Conservation (phyloP, 2,329 filamentous ascomycete species). For the Elsinoe ampelina region DNA sequence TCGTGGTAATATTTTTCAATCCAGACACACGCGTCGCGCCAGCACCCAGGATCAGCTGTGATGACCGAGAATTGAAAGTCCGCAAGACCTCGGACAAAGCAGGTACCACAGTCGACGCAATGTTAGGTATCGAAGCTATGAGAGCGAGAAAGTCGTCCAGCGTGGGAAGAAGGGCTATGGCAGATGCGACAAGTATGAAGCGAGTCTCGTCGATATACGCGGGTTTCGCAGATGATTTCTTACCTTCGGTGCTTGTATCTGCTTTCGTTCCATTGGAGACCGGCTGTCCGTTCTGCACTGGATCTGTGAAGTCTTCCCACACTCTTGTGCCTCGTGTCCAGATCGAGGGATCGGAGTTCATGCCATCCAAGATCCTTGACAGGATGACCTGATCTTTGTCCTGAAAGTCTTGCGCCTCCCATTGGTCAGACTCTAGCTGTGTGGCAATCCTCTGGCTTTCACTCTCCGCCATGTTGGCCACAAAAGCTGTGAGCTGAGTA, state of each 20-base stretch:
- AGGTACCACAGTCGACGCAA: constrained; percentile 72
- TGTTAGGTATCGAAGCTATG: constrained; percentile 74
- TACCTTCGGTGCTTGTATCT: constrained; percentile 20
- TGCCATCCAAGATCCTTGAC: constrained; percentile 56
- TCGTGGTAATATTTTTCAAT: constrained; percentile 91
- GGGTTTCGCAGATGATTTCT: constrained; percentile 22
- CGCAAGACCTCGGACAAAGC: constrained; percentile 79
- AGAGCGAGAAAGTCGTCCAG: constrained; percentile 77
- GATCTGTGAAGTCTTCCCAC: constrained; percentile 35
- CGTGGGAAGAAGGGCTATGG: constrained; percentile 68
- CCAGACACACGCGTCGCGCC: constrained; percentile 83
- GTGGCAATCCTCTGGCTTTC: constrained; percentile 67
- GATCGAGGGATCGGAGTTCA: constrained; percentile 57
- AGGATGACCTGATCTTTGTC: constrained; percentile 53
- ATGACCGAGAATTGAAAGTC: constrained; percentile 89
- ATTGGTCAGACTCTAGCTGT: constrained; percentile 70
- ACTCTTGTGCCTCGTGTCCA: constrained; percentile 54
- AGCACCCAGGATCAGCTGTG: constrained; percentile 91
- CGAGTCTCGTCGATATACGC: constrained; percentile 76
- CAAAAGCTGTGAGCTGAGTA: constrained; percentile 71
- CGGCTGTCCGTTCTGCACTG: constrained; percentile 24
- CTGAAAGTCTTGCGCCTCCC: constrained; percentile 67
- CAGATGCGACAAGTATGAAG: constrained; percentile 78
- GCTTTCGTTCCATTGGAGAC: constrained; percentile 24
- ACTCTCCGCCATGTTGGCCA: constrained; percentile 58